phyloP scores from a whole-genome alignment of 345 rosid species.

The Citropsis articulata region DNA sequence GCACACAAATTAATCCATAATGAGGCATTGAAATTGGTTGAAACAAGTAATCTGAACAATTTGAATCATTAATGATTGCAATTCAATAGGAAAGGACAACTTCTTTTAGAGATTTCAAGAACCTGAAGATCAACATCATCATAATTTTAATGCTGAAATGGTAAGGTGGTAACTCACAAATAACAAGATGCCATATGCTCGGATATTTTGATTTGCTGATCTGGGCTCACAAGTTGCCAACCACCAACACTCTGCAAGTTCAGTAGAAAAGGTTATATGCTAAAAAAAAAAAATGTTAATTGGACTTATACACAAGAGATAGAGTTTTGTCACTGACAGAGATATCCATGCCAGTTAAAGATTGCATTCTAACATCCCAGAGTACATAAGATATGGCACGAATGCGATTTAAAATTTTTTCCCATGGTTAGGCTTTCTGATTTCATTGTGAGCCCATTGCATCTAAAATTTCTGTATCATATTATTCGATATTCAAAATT shows the following conservation, averaged over 20 bases:
- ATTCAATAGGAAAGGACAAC: not conserved
- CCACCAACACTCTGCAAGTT: constrained; percentile 70
- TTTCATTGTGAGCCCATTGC: not conserved
- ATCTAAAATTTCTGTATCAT: not conserved
- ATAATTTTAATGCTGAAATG: not conserved
- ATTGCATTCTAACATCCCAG: not conserved
- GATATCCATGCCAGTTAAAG: not conserved
- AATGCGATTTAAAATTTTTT: not conserved
- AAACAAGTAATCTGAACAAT: not conserved
- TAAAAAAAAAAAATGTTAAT: not conserved
- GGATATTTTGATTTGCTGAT: constrained; percentile 86
- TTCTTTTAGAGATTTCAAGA: not conserved
- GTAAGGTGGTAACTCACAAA: constrained; percentile 63
- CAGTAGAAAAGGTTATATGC: constrained; percentile 18
- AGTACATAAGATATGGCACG: not conserved
- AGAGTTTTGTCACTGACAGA: not conserved
- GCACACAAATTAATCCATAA: not conserved
- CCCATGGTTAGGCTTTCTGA: not conserved
- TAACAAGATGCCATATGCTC: constrained; percentile 83
- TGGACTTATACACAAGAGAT: not conserved
- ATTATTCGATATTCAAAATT: not conserved
- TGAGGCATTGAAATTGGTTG: not conserved
- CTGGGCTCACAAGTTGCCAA: constrained; percentile 71
- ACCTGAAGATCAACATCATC: not conserved
- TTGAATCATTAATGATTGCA: not conserved